These are phyloP conservation scores for Arxiozyma heterogenica DNA, from an alignment of 1,139 yeast species.

Conservation along the genomic window DNA sequence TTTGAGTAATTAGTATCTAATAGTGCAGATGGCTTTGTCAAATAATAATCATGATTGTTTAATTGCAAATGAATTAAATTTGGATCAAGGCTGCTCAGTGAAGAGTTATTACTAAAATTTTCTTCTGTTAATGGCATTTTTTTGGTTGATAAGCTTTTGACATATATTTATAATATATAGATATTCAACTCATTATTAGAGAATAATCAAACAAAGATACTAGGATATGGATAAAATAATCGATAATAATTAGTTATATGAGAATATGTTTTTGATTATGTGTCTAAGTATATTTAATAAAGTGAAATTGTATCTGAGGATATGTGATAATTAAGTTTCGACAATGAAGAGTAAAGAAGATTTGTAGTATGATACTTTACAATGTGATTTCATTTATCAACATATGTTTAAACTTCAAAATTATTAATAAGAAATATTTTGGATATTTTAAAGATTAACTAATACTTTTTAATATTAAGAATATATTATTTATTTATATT, in stretches of 20 bases:
- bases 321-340: neutral
- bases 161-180: no score
- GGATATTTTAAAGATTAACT: no score
- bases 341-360: no score
- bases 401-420: neutral
- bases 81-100: conserved; percentile 1
- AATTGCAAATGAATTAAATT: conserved; percentile 27
- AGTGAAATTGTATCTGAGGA: neutral
- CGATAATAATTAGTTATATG: neutral
- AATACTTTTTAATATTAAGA: no score
- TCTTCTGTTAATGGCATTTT: neutral
- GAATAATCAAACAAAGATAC: neutral
- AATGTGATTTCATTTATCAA: neutral
- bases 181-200: neutral
- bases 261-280: neutral
- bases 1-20: conserved; percentile 33
- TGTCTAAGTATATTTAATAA: no score
- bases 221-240: neutral
- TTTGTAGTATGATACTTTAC: no score
- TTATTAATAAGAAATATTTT: neutral
- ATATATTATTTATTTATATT: no score
- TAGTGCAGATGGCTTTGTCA: conserved; percentile 34
- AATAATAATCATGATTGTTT: conserved; percentile 55
- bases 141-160: neutral
- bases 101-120: neutral